A percentile compares a stretch with the other conserved stretches of the same genome.
These are phyloP conservation scores for Epicoccum nigrum DNA, from an alignment of 2,329 filamentous ascomycete genomes.

Conservation along the genomic window DNA sequence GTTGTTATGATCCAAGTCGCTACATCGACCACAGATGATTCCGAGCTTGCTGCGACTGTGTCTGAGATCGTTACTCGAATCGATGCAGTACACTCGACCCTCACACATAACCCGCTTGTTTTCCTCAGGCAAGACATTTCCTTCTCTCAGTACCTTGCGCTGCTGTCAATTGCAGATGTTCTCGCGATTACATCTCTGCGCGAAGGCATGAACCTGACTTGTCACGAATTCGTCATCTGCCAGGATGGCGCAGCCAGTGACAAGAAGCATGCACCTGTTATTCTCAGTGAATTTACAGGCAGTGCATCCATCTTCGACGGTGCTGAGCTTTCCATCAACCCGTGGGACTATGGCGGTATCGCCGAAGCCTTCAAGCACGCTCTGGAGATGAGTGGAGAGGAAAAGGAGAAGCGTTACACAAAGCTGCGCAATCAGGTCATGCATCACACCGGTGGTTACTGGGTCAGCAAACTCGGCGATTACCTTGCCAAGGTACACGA, in stretches of 20 bases:
- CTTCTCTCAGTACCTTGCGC: constrained; percentile 89
- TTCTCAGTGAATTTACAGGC: constrained; percentile 93
- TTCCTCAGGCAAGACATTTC: constrained; percentile 95
- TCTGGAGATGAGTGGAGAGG: constrained; percentile 76
- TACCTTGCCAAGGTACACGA: constrained; percentile 78
- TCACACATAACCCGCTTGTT: constrained; percentile 90
- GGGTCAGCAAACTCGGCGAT: constrained; percentile 78
- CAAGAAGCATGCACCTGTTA: constrained; percentile 86
- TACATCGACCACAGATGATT: constrained; percentile 85
- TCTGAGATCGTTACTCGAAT: constrained; percentile 94
- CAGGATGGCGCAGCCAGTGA: constrained; percentile 77
- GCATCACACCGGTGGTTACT: constrained; percentile 82
- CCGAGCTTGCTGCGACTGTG: constrained; percentile 84
- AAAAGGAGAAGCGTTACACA: constrained; percentile 77
- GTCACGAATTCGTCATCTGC: constrained; percentile 91
- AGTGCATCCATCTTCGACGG: constrained; percentile 84
- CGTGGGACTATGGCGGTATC: constrained; percentile 91
- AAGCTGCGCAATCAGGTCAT: constrained; percentile 75
- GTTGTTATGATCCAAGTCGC: constrained; percentile 94
- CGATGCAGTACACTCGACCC: constrained; percentile 87
- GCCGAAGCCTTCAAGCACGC: constrained; percentile 84
- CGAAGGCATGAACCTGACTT: constrained; percentile 96
- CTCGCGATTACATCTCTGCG: constrained; percentile 94
- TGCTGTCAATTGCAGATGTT: constrained; percentile 87
- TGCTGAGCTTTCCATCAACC: constrained; percentile 85